A percentile compares a stretch with the other conserved stretches of the same genome.
Conservation (phyloP, 306 rosid species). For the Castanea sativa region DNA sequence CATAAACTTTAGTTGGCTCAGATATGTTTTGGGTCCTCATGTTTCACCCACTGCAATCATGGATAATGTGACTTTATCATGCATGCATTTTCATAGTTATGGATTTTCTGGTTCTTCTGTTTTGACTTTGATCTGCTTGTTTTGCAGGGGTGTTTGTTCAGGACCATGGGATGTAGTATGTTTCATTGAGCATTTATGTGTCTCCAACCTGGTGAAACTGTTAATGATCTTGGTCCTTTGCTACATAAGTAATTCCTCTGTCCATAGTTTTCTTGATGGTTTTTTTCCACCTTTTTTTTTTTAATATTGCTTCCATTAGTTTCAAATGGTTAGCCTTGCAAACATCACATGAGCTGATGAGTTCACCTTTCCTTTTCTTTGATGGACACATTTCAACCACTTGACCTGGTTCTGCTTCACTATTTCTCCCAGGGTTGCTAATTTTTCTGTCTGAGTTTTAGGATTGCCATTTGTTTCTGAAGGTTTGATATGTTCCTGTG, state of each 20-base stretch:
- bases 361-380: too few relatives aligned
- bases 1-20: neutral
- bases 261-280: neutral
- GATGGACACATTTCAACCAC: too few relatives aligned
- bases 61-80: neutral
- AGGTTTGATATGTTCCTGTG: too few relatives aligned
- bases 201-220: constrained; percentile 32
- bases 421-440: too few relatives aligned
- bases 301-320: too few relatives aligned
- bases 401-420: too few relatives aligned
- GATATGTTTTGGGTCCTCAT: neutral
- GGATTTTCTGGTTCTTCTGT: neutral
- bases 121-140: neutral
- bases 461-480: too few relatives aligned
- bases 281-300: neutral
- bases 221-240: constrained; percentile 42
- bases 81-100: neutral
- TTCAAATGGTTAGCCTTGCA: too few relatives aligned
- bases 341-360: too few relatives aligned
- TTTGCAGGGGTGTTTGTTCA: constrained; percentile 38
- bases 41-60: neutral
- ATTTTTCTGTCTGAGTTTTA: too few relatives aligned
- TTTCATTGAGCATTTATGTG: constrained; percentile 47
- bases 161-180: constrained; percentile 43
- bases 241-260: constrained; percentile 33